phyloP scores from a whole-genome alignment of 2,329 filamentous ascomycete genomes.

The Beauveria australis region DNA sequence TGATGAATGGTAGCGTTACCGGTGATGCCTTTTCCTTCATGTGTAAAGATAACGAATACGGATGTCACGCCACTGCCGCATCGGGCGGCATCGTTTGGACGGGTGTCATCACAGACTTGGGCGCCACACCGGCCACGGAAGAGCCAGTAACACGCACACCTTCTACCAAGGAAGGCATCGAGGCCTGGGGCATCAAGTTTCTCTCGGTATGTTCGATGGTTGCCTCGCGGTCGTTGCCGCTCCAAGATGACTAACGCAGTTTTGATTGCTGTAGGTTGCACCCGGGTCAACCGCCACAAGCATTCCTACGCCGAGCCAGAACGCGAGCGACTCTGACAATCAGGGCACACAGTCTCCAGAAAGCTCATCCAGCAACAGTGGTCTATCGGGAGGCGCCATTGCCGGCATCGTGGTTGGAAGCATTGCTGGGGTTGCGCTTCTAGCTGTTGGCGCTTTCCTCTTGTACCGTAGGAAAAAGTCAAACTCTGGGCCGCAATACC shows the following conservation, averaged over 20 bases:
- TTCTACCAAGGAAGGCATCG: background rate
- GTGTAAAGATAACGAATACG: conserved; percentile 11
- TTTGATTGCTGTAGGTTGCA: background rate
- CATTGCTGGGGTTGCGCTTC: background rate
- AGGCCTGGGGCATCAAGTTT: conserved; percentile 11
- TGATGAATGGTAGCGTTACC: background rate
- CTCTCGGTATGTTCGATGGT: background rate
- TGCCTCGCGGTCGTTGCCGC: too few species aligned
- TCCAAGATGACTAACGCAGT: background rate
- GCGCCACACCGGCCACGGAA: conserved; percentile 2
- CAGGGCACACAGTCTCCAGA: background rate
- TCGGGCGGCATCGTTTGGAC: conserved; percentile 4
- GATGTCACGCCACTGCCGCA: conserved; percentile 6
- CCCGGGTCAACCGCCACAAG: background rate
- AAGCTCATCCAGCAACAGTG: background rate
- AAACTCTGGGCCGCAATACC: background rate
- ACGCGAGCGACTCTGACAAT: background rate
- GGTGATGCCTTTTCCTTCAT: conserved; percentile 10
- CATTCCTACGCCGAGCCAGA: background rate
- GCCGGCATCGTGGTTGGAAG: conserved; percentile 10
- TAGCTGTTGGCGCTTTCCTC: conserved; percentile 7
- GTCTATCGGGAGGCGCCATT: conserved; percentile 9
- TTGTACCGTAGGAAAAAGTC: conserved; percentile 2
- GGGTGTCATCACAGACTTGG: conserved; percentile 7
- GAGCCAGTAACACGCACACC: conserved; percentile 3